phyloP scores from a whole-genome alignment of 805 yeast species.

The Barnettozyma californica region DNA sequence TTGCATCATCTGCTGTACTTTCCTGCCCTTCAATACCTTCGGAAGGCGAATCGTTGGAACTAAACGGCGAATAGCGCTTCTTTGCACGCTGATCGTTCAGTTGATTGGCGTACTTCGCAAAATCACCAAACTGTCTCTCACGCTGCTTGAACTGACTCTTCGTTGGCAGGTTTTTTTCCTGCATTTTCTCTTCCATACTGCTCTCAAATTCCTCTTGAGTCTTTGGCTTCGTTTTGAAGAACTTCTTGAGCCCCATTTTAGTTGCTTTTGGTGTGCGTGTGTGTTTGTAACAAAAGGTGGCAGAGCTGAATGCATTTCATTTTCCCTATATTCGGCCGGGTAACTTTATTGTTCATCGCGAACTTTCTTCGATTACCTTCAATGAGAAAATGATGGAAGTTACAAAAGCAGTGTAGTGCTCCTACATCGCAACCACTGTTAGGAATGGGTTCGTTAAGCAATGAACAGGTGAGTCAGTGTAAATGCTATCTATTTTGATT shows the following conservation, averaged over 20 bases:
- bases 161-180: constrained; percentile 38
- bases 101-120: constrained; percentile 43
- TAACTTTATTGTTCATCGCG: not conserved
- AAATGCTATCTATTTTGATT: not conserved
- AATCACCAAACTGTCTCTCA: constrained; percentile 31
- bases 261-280: not conserved
- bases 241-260: constrained; percentile 43
- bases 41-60: not conserved
- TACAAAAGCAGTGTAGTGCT: not conserved
- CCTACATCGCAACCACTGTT: not conserved
- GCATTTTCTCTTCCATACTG: constrained; percentile 36
- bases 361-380: not conserved
- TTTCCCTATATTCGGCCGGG: not conserved
- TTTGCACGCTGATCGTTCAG: constrained; percentile 37
- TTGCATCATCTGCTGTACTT: not conserved
- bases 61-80: constrained; percentile 35
- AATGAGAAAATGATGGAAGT: not conserved
- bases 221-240: constrained; percentile 42
- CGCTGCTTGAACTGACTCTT: constrained; percentile 28
- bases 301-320: not conserved
- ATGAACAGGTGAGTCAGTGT: constrained; percentile 14
- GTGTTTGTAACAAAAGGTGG: not conserved
- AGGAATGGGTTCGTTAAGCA: constrained; percentile 16
- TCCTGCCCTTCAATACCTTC: not conserved
- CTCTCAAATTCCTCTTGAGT: constrained; percentile 38